These are phyloP conservation scores for Penicillium brevicompactum DNA, from an alignment of 2,329 filamentous ascomycete genomes.

Conservation along the genomic window DNA sequence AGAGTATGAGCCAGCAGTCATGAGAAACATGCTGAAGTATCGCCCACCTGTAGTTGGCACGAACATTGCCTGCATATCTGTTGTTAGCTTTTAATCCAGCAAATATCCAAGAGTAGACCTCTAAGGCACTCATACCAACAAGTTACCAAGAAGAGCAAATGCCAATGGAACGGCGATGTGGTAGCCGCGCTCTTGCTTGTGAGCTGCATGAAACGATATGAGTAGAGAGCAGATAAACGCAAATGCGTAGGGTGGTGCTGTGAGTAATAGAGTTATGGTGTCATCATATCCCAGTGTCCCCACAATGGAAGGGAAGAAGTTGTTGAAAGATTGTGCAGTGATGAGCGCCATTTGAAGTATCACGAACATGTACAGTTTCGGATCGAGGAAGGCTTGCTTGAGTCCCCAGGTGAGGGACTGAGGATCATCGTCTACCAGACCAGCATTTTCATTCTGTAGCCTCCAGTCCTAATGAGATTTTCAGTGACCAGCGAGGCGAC, in stretches of 20 bases:
- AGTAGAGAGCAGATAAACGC: conserved; percentile 15
- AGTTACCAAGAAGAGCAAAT: conserved; percentile 17
- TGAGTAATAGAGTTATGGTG: conserved; percentile 25
- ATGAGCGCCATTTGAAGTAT: conserved; percentile 25
- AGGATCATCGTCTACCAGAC: conserved; percentile 25
- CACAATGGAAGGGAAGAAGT: conserved; percentile 36
- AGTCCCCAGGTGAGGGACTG: conserved; percentile 18
- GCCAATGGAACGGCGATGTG: conserved; percentile 24
- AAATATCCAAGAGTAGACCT: neutral
- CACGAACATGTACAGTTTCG: conserved; percentile 29
- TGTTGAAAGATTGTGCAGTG: conserved; percentile 38
- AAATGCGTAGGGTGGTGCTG: conserved; percentile 21
- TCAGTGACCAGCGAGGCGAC: neutral
- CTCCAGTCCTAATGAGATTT: conserved; percentile 18
- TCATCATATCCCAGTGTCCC: conserved; percentile 11
- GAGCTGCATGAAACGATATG: conserved; percentile 25
- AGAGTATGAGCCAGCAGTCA: conserved; percentile 16
- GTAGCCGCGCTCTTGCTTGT: conserved; percentile 23
- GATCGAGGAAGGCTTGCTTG: conserved; percentile 22
- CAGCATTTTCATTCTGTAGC: conserved; percentile 28
- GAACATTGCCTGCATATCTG: conserved; percentile 11
- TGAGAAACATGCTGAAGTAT: conserved; percentile 19
- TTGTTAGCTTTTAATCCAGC: neutral
- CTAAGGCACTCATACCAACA: conserved; percentile 4
- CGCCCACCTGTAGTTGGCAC: conserved; percentile 13